phyloP scores from a whole-genome alignment of 2,329 filamentous ascomycete genomes.

The Colletotrichum euphorbiae region DNA sequence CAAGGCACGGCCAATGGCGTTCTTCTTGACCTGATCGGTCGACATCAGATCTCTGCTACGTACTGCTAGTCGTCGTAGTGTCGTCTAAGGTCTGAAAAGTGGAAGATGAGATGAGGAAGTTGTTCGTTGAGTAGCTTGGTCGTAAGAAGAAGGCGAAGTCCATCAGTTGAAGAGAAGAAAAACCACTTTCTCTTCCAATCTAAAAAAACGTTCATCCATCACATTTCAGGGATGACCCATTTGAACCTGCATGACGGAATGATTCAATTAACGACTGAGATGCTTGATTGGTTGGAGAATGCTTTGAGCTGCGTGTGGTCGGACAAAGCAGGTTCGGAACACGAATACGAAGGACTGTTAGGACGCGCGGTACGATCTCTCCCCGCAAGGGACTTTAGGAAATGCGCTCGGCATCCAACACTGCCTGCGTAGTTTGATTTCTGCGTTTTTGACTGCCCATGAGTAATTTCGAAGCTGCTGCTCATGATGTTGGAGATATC shows the following conservation, averaged over 20 bases:
- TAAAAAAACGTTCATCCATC: background rate
- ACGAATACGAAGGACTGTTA: conserved; percentile 1
- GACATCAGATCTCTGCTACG: background rate
- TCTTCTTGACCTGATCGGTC: conserved; percentile 2
- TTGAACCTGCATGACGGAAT: conserved; percentile 1
- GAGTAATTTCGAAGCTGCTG: no score
- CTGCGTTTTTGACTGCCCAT: no score
- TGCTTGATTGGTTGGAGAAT: conserved; percentile 6
- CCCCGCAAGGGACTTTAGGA: background rate
- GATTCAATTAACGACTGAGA: background rate
- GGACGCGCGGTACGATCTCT: background rate
- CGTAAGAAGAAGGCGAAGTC: background rate
- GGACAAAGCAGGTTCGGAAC: background rate
- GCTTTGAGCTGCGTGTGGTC: background rate
- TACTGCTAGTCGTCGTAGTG: background rate
- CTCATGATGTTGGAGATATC: no score
- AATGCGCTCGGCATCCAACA: no score
- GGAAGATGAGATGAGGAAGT: background rate
- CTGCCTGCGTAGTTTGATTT: no score
- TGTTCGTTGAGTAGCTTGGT: background rate
- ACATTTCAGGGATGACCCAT: background rate
- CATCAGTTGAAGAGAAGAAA: background rate
- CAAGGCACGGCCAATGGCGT: conserved; percentile 73
- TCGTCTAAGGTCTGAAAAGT: background rate
- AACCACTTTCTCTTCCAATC: background rate